Evolutionary conservation across 371 early-diverging fungal genomes (phyloP).

Genomic region (Smittium culicis): DNA sequence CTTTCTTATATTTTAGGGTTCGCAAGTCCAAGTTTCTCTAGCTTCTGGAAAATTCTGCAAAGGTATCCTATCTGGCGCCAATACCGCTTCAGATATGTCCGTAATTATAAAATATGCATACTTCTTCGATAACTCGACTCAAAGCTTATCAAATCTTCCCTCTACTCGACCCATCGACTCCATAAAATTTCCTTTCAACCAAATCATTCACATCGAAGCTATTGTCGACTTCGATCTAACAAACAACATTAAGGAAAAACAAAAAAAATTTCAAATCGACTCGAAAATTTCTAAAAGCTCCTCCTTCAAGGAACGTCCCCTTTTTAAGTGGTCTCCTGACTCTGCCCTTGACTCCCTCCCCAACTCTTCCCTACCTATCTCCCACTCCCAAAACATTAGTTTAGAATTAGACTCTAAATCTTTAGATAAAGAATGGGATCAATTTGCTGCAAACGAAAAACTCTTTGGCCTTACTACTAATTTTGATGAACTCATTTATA

Average conservation of each 20-base stretch:
- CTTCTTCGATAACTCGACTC: neutral
- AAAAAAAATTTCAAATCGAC: conserved; percentile 69
- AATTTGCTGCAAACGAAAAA: conserved; percentile 92
- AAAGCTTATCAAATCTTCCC: neutral
- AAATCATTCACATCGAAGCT: conserved; percentile 48
- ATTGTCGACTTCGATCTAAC: conserved; percentile 39
- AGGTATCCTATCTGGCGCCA: neutral
- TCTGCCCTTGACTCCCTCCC: conserved; percentile 12
- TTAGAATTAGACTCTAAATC: neutral
- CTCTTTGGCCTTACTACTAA: conserved; percentile 91
- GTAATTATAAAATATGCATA: conserved; percentile 16
- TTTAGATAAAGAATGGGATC: conserved; percentile 70
- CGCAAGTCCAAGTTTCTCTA: neutral
- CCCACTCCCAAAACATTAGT: neutral
- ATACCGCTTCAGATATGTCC: neutral
- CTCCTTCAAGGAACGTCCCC: conserved; percentile 54
- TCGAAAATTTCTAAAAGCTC: conserved; percentile 63
- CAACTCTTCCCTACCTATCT: neutral
- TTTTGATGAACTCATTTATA: conserved; percentile 92
- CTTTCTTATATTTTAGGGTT: neutral
- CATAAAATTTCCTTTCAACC: conserved; percentile 52
- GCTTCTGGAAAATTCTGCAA: neutral
- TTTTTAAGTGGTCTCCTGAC: conserved; percentile 76
- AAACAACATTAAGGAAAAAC: conserved; percentile 18
- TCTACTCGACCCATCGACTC: neutral